A percentile compares a stretch with the other conserved stretches of the same genome.
Conservation (phyloP, 2,329 filamentous ascomycete genomes). For the Trichoderma pleuroti region DNA sequence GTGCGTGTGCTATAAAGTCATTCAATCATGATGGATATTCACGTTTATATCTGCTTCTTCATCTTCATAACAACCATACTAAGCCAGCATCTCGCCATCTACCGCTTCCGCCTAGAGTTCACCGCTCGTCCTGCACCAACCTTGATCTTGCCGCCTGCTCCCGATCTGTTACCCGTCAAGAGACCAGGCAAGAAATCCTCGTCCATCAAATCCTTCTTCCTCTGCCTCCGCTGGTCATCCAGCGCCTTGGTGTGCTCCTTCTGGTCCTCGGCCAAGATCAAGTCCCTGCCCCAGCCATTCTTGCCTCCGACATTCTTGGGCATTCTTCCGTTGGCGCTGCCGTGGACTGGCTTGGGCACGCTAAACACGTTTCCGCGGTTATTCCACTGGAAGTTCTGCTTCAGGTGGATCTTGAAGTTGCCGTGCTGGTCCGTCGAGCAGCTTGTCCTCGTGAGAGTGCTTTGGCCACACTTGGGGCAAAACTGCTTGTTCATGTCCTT, state of each 20-base stretch:
- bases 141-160: constrained; percentile 63
- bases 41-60: neutral
- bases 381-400: constrained; percentile 95
- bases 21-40: neutral
- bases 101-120: constrained; percentile 66
- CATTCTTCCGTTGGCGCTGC: constrained; percentile 73
- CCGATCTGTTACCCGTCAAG: constrained; percentile 71
- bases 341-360: constrained; percentile 84
- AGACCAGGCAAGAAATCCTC: constrained; percentile 87
- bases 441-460: constrained; percentile 77
- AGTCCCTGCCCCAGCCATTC: constrained; percentile 76
- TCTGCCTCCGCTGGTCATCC: constrained; percentile 60
- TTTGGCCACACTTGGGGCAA: constrained; percentile 85
- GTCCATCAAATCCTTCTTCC: constrained; percentile 85
- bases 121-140: constrained; percentile 84
- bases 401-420: constrained; percentile 80
- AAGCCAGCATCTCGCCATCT: neutral
- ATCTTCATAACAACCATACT: neutral
- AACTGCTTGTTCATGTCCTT: constrained; percentile 87
- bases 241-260: constrained; percentile 76
- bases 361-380: constrained; percentile 89
- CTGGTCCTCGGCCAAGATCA: constrained; percentile 92
- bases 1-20: neutral
- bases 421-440: constrained; percentile 81
- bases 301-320: constrained; percentile 70